phyloP scores from a whole-genome alignment of 129 eudicot genomes.

The Tagetes erecta region DNA sequence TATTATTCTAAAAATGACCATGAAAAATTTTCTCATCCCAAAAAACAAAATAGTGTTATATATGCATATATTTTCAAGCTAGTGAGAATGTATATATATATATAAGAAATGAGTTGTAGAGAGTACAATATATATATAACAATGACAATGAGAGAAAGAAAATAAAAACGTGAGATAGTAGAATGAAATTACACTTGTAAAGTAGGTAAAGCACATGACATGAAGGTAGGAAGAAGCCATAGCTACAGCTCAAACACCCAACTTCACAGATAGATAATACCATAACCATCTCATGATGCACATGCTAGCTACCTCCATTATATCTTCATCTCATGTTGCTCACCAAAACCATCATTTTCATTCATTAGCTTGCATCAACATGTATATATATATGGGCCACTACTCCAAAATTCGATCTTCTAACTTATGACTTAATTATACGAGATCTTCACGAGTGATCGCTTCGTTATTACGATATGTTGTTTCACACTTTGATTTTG shows the following conservation, averaged over 20 bases:
- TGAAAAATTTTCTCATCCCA: neutral
- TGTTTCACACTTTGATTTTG: too few species aligned
- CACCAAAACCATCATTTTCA: neutral
- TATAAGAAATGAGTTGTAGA: neutral
- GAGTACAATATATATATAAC: neutral
- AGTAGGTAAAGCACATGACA: conserved; percentile 46
- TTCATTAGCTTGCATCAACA: neutral
- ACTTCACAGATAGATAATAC: conserved; percentile 46
- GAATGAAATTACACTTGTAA: conserved; percentile 39
- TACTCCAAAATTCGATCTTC: too few species aligned
- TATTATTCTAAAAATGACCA: too few species aligned
- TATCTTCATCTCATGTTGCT: neutral
- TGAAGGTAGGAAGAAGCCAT: conserved; percentile 38
- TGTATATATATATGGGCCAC: neutral
- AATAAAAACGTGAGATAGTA: neutral
- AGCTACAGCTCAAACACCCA: conserved; percentile 45
- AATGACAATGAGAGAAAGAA: neutral
- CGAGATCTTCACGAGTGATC: too few species aligned
- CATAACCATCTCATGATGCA: conserved; percentile 33
- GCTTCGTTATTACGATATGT: too few species aligned
- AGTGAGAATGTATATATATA: too few species aligned
- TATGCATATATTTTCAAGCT: too few species aligned
- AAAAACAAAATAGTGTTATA: neutral
- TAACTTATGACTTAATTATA: too few species aligned
- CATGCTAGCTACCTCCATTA: neutral